Evolutionary conservation across 2,329 filamentous ascomycete species (phyloP), one percentile per base, ranked within the genome.

Genomic region (Aspergillus unguis): DNA sequence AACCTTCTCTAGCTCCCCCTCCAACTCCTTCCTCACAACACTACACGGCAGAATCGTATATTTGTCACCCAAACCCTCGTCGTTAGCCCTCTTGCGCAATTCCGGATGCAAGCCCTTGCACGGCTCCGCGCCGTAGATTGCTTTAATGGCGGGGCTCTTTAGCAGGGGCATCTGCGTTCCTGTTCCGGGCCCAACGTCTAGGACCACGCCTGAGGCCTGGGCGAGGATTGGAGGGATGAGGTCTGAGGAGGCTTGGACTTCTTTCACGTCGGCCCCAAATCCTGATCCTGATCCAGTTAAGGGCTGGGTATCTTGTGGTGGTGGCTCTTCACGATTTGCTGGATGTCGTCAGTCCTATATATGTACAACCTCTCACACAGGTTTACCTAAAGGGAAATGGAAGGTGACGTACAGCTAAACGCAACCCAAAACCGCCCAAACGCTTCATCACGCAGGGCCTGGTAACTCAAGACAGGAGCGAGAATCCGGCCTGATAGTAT

Each of bases 41-140:
- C 77, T 75, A 40, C 74, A 77, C 1, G 71, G 63, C 9, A 84
- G 58, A 25, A 81, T 72, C 44, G 73, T 72, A 58, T 83, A 84
- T 45, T 76, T 78, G 1, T 65, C 72, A 0, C 62, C 64, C 1
- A 82, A 65, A 0, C 76, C 77, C 7, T 68, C 62, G 10, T 70
- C 64, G 3, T 65, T 54, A 3, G 77, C 72, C n/a, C 73, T 73
- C 3, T 58, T 56, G 23, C 70, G 61, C 4, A 84, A 66, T 2
- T 72, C 67, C 0, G 60, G 56, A 53, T 83, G 80, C 1, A 84
- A 67, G 0, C 72, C 70, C 3, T 61, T 52, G 37, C 76, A 77
- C 0, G 81, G 81, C 60, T 84, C 81, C 1, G 79, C 74, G 41
- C 79, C 81, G 56, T 82, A 83, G 40, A 83, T 74, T 10, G 70